Evolutionary conservation across 768 basidiomycete species (phyloP), one percentile per base, ranked within the genome.

Genomic region (Lactifluus subvellereus): DNA sequence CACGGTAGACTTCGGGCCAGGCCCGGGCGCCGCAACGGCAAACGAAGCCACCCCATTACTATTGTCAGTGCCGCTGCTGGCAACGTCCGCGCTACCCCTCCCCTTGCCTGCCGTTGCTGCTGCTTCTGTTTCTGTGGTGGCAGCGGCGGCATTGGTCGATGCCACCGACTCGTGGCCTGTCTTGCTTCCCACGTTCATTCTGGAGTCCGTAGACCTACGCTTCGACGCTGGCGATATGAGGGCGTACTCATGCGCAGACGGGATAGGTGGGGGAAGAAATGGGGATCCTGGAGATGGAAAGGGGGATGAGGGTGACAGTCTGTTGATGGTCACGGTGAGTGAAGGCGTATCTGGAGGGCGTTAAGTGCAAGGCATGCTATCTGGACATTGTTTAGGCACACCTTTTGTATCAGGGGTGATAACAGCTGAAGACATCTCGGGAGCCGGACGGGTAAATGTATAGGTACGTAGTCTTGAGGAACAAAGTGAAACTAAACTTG

Each of bases 211-310:
- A 18, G 61, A 64, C 42, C 37, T 64, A 10, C 59, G 62, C 54
- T 66, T 64, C 57, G 71, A 59, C 6, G 77, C 75, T 4, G 78
- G 73, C 0, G 78, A 77, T 62, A 78, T 79, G 43, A 81, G 68
- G 13, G 85, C 86, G 69, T 86, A 88, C 69, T 89, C 87, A 77
- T 88, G 86, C 35, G 82, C 77, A 3, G 82, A 81, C 1, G 84
- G 84, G 4, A 81, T 77, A 4, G 88, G 87, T 4, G 88, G 88
- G 2, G 88, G 85, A 2, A 87, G 69, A 67, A 89, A 89, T 0
- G 84, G 78, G 6, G 84, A 86, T 0, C 83, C 83, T 3, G 88
- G 88, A 0, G 84, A 86, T 0, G 86, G 87, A 74, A 80, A 80
- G 2, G 79, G 79, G 40, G 76, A 75, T 0, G 74, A 68, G 18